phyloP scores from a whole-genome alignment of 179 eudicot genomes.

The Corrigiola litoralis region DNA sequence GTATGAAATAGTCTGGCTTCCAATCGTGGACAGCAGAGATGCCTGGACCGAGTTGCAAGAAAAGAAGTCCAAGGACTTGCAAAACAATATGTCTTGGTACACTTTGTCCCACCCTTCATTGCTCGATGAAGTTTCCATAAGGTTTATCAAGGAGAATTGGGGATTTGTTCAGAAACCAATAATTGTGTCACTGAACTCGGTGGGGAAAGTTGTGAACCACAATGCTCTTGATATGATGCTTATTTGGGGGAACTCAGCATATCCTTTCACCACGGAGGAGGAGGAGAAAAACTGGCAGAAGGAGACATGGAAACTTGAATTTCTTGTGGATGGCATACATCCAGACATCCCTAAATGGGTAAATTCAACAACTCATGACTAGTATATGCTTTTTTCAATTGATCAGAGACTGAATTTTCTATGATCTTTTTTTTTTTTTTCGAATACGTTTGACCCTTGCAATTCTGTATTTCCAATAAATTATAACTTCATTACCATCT shows the following conservation, averaged over 20 bases:
- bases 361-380: no score
- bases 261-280: conserved; percentile 41
- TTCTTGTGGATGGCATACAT: conserved; percentile 47
- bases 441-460: no score
- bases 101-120: conserved; percentile 42
- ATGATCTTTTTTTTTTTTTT: no score
- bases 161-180: conserved; percentile 19
- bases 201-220: conserved; percentile 41
- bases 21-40: conserved; percentile 30
- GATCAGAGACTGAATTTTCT: no score
- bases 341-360: conserved; percentile 42
- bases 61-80: conserved; percentile 34
- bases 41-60: conserved; percentile 36
- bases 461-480: no score
- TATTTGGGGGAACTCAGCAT: conserved; percentile 63
- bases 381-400: no score
- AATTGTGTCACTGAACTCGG: conserved; percentile 47
- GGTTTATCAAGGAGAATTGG: conserved; percentile 61
- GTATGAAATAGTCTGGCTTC: conserved; percentile 62
- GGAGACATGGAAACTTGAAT: conserved; percentile 53
- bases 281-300: conserved; percentile 49
- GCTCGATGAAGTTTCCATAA: conserved; percentile 41
- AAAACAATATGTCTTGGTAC: conserved; percentile 56
- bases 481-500: no score
- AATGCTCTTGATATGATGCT: conserved; percentile 56